Evolutionary conservation across 805 yeast genomes (phyloP), one percentile per base, ranked within the genome.

Genomic region (Kodamaea kakaduensis): DNA sequence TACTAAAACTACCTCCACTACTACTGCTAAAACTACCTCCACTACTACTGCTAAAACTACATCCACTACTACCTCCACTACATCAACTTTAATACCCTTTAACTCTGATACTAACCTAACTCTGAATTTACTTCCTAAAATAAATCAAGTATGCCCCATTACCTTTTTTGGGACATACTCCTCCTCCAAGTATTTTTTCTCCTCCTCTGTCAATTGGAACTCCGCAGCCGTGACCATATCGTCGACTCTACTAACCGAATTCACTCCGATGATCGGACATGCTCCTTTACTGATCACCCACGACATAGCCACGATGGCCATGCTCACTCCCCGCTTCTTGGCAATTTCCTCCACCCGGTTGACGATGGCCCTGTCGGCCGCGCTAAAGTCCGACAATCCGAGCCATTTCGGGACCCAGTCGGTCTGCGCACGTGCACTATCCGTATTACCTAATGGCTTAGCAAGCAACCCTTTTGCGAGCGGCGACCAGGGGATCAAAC

Each of bases 401-500:
- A 45, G 16, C 5, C 8, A 17, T 21, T 39, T 25, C n/a, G 34
- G 19, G 8, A 41, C 37, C 15, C 7, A 32, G 17, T 45, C 52
- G 6, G 46, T 32, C 9, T 25, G 26, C 5, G 32, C 12, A 18
- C 25, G 12, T 31, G 41, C 14, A 29, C 25, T 24, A 25, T 17
- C 15, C 16, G 32, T 29, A 2, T 41, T 33, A 2, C 22, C 39
- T 24, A 9, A 29, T 1, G 84, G 79, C 41, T 80, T 64, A 0
- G 81, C 65, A 28, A 78, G 58, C 1, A 71, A 19, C 7, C 84
- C 84, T 40, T 73, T 56, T 5, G 78, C 79, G 38, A 65, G 54
- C 20, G 84, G 83, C 8, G 78, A 70, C 77, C 78, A 79, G 5
- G 84, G 84, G 35, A 76, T 65, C 14, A 77, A 36, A 1, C 79